Evolutionary conservation across 2,329 filamentous ascomycete species (phyloP).

Genomic region (Tolypocladium pustulatum): DNA sequence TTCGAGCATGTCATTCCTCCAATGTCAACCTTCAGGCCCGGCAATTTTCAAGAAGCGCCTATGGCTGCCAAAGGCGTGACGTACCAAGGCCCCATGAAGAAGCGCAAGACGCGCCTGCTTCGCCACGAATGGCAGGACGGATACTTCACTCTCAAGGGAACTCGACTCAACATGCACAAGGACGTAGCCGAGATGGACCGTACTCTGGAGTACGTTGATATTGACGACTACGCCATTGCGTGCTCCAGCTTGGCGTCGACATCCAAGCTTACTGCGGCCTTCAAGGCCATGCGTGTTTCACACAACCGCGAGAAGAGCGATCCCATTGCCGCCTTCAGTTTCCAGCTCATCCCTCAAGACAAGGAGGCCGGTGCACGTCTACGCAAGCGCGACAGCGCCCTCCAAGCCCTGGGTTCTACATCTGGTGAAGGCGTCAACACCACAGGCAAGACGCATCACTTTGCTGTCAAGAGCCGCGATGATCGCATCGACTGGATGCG

Average conservation of each 20-base stretch:
- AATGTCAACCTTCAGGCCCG: constrained; percentile 12
- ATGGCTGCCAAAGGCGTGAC: constrained; percentile 41
- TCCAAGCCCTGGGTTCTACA: constrained; percentile 20
- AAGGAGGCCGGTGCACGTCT: constrained; percentile 38
- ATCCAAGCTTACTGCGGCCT: constrained; percentile 76
- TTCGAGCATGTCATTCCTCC: constrained; percentile 36
- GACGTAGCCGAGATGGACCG: constrained; percentile 39
- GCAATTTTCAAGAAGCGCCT: constrained; percentile 14
- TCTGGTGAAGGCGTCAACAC: constrained; percentile 42
- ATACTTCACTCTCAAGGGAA: constrained; percentile 77
- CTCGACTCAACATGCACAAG: constrained; percentile 66
- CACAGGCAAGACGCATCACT: constrained; percentile 81
- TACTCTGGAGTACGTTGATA: constrained; percentile 70
- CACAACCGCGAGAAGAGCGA: constrained; percentile 42
- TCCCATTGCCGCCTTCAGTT: constrained; percentile 62
- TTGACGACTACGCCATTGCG: constrained; percentile 80
- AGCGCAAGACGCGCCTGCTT: constrained; percentile 79
- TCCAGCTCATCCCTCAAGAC: constrained; percentile 71
- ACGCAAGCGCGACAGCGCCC: constrained; percentile 41
- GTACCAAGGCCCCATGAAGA: constrained; percentile 86
- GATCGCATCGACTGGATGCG: constrained; percentile 97
- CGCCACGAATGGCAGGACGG: constrained; percentile 91
- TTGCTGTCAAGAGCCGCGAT: constrained; percentile 77
- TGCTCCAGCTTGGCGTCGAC: constrained; percentile 67
- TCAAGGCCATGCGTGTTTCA: constrained; percentile 66